Conservation (phyloP, 2,329 filamentous ascomycete genomes). For the Pseudopyricularia cyperi region DNA sequence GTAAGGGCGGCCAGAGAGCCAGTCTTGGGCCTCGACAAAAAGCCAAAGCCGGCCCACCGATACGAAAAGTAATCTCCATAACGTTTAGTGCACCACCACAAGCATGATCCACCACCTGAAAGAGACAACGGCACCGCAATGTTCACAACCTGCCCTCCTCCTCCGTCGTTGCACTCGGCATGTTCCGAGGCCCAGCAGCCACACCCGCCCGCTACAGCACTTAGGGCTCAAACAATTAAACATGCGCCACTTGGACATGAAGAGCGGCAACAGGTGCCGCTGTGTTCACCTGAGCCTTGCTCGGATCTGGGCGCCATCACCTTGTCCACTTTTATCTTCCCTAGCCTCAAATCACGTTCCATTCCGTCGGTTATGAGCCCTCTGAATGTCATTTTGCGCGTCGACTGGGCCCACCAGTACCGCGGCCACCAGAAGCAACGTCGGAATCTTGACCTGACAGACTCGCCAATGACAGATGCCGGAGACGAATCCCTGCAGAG, state of each 20-base stretch:
- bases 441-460: conserved; percentile 2
- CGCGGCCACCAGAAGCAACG: background rate
- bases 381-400: background rate
- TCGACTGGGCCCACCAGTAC: background rate
- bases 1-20: background rate
- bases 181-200: background rate
- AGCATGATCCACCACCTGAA: background rate
- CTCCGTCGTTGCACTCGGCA: background rate
- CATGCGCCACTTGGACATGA: background rate
- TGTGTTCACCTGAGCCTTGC: background rate
- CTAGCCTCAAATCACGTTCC: background rate
- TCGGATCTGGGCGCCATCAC: background rate
- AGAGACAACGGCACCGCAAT: background rate
- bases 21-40: background rate
- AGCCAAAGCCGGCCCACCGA: background rate
- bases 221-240: background rate
- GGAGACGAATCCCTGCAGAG: conserved; percentile 89
- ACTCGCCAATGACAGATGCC: conserved; percentile 29
- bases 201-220: background rate
- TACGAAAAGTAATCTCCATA: background rate
- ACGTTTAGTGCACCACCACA: background rate
- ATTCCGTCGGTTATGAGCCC: conserved; percentile 1
- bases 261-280: background rate
- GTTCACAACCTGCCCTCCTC: conserved; percentile 1
- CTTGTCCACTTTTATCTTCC: background rate